Evolutionary conservation across 2,329 filamentous ascomycete genomes (phyloP).

Genomic region (Cladophialophora bantiana): DNA sequence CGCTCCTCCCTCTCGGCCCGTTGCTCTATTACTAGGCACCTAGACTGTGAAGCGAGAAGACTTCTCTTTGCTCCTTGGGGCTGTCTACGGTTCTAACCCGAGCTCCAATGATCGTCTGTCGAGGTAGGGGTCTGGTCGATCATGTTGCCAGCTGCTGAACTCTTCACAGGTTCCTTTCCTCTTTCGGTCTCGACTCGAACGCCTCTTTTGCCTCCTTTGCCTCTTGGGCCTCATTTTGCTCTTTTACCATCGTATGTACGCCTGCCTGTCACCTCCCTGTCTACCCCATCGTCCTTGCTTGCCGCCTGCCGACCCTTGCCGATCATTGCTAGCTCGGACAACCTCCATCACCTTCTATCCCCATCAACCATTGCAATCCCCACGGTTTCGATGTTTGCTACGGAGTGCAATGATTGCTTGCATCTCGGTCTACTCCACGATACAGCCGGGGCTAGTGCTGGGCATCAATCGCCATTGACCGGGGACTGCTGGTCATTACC

Average conservation of each 20-base stretch:
- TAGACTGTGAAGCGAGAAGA: not conserved
- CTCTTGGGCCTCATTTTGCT: not conserved
- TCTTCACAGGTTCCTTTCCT: not conserved
- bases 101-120: not conserved
- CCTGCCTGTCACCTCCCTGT: constrained; percentile 1
- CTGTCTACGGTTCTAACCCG: not conserved
- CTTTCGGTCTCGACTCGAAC: not conserved
- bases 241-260: not conserved
- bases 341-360: constrained; percentile 2
- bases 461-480: constrained; percentile 19
- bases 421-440: constrained; percentile 10
- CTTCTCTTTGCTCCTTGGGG: not conserved
- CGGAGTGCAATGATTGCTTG: not conserved
- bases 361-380: not conserved
- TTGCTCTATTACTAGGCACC: not conserved
- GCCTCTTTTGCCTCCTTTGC: constrained; percentile 2
- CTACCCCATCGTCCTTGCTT: not conserved
- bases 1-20: not conserved
- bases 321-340: not conserved
- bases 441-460: constrained; percentile 20
- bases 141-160: constrained; percentile 3
- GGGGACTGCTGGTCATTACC: constrained; percentile 20
- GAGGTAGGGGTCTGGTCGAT: not conserved
- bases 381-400: not conserved
- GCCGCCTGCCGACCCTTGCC: not conserved